These are phyloP conservation scores for Sclerotinia glacialis DNA, from an alignment of 2,329 filamentous ascomycete species.

Conservation along the genomic window DNA sequence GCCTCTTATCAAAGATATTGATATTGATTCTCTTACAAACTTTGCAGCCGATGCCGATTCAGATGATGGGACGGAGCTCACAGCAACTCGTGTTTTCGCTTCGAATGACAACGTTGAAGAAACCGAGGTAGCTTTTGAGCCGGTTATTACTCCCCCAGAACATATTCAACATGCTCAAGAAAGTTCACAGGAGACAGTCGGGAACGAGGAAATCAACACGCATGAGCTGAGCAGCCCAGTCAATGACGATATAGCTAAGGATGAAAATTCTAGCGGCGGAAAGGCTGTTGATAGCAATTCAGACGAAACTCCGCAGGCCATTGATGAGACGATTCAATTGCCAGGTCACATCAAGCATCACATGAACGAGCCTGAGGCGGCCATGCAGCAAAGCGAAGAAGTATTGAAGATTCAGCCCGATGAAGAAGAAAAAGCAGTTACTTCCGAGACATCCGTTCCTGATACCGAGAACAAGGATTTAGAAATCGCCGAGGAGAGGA, in stretches of 20 bases:
- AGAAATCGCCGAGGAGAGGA: background rate
- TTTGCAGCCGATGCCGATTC: background rate
- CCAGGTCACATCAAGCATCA: background rate
- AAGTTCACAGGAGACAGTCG: too few relatives aligned
- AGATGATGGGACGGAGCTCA: background rate
- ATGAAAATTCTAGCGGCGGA: background rate
- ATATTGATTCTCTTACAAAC: background rate
- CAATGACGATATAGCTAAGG: background rate
- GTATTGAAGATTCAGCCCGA: background rate
- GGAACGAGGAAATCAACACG: background rate
- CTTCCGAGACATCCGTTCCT: background rate
- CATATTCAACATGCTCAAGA: background rate
- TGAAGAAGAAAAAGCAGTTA: background rate
- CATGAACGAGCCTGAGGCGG: background rate
- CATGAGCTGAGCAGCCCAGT: background rate
- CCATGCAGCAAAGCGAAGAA: background rate
- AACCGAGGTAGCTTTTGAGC: background rate
- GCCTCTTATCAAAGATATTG: background rate
- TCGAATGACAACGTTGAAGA: background rate
- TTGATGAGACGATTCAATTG: background rate
- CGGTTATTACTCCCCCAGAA: background rate
- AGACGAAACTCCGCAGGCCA: background rate
- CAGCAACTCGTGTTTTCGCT: background rate
- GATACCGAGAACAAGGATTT: background rate
- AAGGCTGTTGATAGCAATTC: background rate